Evolutionary conservation across 2,329 filamentous ascomycete species (phyloP).

Genomic region (Colletotrichum sp.): DNA sequence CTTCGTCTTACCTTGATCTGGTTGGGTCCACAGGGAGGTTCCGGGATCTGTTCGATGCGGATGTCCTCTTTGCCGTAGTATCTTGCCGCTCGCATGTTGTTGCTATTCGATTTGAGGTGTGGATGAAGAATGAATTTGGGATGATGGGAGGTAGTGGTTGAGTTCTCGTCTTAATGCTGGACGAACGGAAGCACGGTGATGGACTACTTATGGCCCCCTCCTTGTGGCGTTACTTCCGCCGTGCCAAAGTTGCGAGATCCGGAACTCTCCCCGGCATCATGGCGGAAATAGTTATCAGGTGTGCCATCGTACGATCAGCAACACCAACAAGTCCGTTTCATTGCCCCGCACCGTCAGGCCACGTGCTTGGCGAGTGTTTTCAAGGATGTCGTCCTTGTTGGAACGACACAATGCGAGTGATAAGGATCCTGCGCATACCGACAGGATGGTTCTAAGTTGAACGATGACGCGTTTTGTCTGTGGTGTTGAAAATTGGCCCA

Average conservation of each 20-base stretch:
- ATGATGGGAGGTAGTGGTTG: neutral
- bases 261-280: neutral
- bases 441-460: neutral
- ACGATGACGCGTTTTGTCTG: neutral
- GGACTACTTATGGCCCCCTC: neutral
- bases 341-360: constrained; percentile 8
- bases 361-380: neutral
- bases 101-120: neutral
- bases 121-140: neutral
- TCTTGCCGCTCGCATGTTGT: constrained; percentile 55
- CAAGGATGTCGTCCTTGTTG: neutral
- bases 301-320: constrained; percentile 1
- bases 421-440: neutral
- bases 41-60: constrained; percentile 54
- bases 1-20: constrained; percentile 43
- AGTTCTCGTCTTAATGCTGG: neutral
- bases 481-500: neutral
- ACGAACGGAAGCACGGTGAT: neutral
- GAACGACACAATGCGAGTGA: neutral
- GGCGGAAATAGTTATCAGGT: constrained; percentile 5
- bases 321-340: neutral
- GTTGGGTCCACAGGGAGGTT: constrained; percentile 49
- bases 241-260: neutral
- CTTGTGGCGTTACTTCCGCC: constrained; percentile 2
- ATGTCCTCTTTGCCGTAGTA: constrained; percentile 62